Evolutionary conservation across 441 rosid species (phyloP).

Genomic region (Hypseocharis bilobata): DNA sequence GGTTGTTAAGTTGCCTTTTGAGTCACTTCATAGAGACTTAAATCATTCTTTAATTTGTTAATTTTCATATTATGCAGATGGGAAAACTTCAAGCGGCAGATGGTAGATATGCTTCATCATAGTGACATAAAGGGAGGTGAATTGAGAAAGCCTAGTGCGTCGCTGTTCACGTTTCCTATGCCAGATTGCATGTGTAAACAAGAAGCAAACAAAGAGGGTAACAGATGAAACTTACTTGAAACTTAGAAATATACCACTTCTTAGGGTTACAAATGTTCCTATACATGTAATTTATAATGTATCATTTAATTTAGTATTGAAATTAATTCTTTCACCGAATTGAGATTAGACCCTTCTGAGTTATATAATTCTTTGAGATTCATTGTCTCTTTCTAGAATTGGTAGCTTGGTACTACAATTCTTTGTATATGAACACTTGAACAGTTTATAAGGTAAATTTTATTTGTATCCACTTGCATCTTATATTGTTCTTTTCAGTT

Average conservation of each 20-base stretch:
- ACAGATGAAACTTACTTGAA: conserved; percentile 15
- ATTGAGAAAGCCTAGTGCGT: conserved; percentile 50
- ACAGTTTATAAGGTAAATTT: no score
- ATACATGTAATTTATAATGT: conserved; percentile 22
- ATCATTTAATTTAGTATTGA: conserved; percentile 7
- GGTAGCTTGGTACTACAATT: no score
- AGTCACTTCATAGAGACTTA: neutral
- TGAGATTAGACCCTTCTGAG: no score
- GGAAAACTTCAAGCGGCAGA: conserved; percentile 68
- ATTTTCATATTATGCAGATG: conserved; percentile 37
- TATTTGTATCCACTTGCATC: no score
- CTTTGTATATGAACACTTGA: no score
- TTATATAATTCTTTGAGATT: no score
- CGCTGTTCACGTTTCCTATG: conserved; percentile 82
- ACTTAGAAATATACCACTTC: neutral
- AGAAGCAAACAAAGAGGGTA: conserved; percentile 21
- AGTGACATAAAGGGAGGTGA: conserved; percentile 71
- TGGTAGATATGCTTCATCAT: conserved; percentile 66
- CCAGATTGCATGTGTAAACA: conserved; percentile 91
- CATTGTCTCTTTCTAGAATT: no score
- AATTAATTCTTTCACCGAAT: conserved; percentile 28
- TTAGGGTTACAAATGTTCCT: neutral
- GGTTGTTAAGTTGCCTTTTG: no score
- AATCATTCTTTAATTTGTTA: neutral
- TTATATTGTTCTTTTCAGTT: no score